Conservation (phyloP, 2,329 filamentous ascomycete genomes). For the Fusarium concolor region DNA sequence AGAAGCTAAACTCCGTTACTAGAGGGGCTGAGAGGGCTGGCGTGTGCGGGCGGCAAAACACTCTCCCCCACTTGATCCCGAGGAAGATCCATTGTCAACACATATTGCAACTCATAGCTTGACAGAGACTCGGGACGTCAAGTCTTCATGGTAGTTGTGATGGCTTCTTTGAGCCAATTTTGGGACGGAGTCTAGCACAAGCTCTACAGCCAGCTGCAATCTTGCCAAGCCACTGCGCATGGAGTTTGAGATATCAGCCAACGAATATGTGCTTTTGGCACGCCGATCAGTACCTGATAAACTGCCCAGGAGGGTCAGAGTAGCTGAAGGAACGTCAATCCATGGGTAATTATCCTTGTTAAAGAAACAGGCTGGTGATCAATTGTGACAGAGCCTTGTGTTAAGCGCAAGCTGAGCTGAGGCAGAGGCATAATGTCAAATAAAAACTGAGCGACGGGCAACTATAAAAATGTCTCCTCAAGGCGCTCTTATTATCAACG, state of each 20-base stretch:
- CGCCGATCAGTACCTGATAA: constrained; percentile 29
- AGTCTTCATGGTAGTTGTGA: not conserved
- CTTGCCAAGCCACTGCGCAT: constrained; percentile 31
- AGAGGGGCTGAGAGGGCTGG: constrained; percentile 35
- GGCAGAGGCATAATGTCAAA: not conserved
- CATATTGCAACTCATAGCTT: not conserved
- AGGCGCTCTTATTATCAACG: not conserved
- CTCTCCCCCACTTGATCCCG: constrained; percentile 31
- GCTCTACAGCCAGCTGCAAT: constrained; percentile 20
- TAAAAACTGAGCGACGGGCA: not conserved
- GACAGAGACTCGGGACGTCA: not conserved
- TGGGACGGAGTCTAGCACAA: constrained; percentile 9
- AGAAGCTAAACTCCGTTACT: constrained; percentile 22
- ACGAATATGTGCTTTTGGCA: constrained; percentile 30
- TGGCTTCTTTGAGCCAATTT: constrained; percentile 19
- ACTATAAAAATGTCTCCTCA: not conserved
- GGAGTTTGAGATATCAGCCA: constrained; percentile 32
- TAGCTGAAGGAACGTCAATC: constrained; percentile 5
- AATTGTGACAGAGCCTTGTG: constrained; percentile 2
- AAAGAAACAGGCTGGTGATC: constrained; percentile 6
- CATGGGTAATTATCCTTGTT: not conserved
- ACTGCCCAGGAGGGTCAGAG: constrained; percentile 1
- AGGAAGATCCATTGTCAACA: not conserved
- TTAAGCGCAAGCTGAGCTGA: constrained; percentile 22
- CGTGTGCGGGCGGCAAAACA: constrained; percentile 34